Percentiles rank a stretch among this genome's conserved stretches.
These are phyloP conservation scores for Pleurotus pulmonarius DNA, from an alignment of 768 basidiomycete genomes.

Conservation along the genomic window DNA sequence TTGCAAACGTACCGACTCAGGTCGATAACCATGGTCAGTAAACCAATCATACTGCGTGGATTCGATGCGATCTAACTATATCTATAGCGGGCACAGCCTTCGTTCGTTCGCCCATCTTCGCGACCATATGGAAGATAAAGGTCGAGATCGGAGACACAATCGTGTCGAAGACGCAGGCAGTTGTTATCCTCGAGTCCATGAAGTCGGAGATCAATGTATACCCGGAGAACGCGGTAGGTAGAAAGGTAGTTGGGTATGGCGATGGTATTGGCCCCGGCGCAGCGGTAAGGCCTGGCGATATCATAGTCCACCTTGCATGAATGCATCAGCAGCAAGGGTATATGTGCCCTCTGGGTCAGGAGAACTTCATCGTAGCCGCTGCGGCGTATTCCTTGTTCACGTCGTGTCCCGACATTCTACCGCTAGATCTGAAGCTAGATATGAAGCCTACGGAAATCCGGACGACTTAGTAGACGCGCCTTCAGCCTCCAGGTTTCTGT, in stretches of 20 bases:
- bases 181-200: slow-evolving; percentile 61
- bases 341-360: no score
- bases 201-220: slow-evolving; percentile 55
- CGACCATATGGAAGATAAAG: slow-evolving; percentile 49
- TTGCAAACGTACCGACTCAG: not conserved
- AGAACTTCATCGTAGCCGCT: no score
- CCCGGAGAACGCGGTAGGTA: slow-evolving; percentile 43
- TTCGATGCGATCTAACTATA: not conserved
- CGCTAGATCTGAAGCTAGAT: no score
- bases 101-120: slow-evolving; percentile 35
- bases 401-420: no score
- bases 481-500: no score
- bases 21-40: no score
- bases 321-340: not conserved
- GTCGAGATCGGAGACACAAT: slow-evolving; percentile 39
- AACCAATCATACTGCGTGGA: no score
- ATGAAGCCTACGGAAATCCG: no score
- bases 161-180: slow-evolving; percentile 32
- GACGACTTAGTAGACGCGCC: no score
- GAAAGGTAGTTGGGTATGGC: slow-evolving; percentile 33
- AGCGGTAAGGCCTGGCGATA: slow-evolving; percentile 43
- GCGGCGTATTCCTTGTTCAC: no score
- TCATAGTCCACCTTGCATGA: slow-evolving; percentile 30
- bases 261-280: slow-evolving; percentile 39
- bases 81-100: slow-evolving; percentile 1